Conservation (phyloP, 2,329 filamentous ascomycete genomes). For the Cladophialophora yegresii region DNA sequence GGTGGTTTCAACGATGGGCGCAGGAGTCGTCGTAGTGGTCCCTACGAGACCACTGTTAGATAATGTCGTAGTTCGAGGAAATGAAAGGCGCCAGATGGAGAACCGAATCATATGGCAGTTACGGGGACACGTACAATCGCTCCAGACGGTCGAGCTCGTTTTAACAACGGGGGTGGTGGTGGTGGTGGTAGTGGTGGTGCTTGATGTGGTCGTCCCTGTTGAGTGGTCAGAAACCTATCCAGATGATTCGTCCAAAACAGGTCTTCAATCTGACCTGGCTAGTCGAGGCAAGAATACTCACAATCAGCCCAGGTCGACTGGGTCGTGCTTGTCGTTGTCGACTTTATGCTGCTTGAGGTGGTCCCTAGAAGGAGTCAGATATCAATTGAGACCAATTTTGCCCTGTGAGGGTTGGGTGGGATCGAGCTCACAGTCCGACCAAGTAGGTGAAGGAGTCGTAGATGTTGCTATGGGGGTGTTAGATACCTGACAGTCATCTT, state of each 20-base stretch:
- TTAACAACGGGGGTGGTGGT: neutral
- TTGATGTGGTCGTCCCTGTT: neutral
- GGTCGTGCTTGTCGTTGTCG: neutral
- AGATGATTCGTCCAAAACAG: neutral
- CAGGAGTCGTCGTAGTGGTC: neutral
- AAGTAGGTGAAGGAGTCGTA: no score
- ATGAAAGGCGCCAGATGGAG: no score
- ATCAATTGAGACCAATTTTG: no score
- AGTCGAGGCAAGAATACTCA: neutral
- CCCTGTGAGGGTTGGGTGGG: no score
- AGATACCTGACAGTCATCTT: neutral
- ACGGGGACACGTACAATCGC: neutral
- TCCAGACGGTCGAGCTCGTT: neutral
- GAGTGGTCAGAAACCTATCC: neutral
- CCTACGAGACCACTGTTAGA: neutral
- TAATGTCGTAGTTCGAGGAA: no score
- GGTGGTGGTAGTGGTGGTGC: neutral
- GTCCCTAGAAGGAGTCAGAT: neutral
- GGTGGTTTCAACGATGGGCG: no score
- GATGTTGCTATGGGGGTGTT: neutral
- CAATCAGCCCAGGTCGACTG: neutral
- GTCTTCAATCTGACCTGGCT: neutral
- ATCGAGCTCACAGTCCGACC: no score
- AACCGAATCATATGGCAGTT: no score
- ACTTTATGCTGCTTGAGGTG: neutral